Evolutionary conservation across 495 filamentous ascomycete species (phyloP).

Genomic region (Aspergillus saccharolyticus): DNA sequence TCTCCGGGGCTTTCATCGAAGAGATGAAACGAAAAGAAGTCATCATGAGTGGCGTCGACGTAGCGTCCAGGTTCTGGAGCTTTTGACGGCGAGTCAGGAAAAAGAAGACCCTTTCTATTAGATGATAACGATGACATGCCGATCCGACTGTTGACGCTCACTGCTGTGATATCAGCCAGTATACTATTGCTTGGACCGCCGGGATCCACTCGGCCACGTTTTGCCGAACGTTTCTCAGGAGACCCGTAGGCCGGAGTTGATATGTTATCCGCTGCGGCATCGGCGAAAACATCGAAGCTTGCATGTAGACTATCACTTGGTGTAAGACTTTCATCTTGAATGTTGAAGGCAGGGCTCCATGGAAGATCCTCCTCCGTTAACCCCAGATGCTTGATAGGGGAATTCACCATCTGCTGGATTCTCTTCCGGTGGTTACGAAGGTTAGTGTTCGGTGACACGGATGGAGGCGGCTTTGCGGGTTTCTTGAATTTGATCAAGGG

Average conservation of each 20-base stretch:
- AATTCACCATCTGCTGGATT: slow-evolving; percentile 83
- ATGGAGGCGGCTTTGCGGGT: slow-evolving; percentile 74
- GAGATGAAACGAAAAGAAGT: slow-evolving; percentile 57
- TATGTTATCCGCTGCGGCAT: slow-evolving; percentile 46
- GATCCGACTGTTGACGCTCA: slow-evolving; percentile 45
- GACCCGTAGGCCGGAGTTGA: slow-evolving; percentile 59
- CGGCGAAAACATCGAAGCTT: slow-evolving; percentile 70
- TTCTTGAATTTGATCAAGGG: slow-evolving; percentile 82
- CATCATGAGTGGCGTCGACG: slow-evolving; percentile 51
- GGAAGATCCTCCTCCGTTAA: slow-evolving; percentile 58
- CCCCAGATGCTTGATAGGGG: slow-evolving; percentile 69
- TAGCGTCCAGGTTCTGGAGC: slow-evolving; percentile 51
- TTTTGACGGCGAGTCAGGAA: slow-evolving; percentile 45
- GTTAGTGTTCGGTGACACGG: slow-evolving; percentile 90
- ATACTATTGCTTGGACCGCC: slow-evolving; percentile 42
- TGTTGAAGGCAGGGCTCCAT: slow-evolving; percentile 75
- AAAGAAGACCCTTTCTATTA: slow-evolving; percentile 39
- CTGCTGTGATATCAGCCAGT: slow-evolving; percentile 60
- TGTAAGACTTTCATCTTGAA: slow-evolving; percentile 52
- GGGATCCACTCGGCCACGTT: slow-evolving; percentile 56
- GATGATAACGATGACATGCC: slow-evolving; percentile 31
- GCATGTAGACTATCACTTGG: slow-evolving; percentile 43
- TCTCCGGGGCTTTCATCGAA: slow-evolving; percentile 58
- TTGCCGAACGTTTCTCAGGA: slow-evolving; percentile 68
- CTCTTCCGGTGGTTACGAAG: slow-evolving; percentile 85